Evolutionary conservation across 345 rosid genomes (phyloP).

Genomic region (Barbarea vulgaris): DNA sequence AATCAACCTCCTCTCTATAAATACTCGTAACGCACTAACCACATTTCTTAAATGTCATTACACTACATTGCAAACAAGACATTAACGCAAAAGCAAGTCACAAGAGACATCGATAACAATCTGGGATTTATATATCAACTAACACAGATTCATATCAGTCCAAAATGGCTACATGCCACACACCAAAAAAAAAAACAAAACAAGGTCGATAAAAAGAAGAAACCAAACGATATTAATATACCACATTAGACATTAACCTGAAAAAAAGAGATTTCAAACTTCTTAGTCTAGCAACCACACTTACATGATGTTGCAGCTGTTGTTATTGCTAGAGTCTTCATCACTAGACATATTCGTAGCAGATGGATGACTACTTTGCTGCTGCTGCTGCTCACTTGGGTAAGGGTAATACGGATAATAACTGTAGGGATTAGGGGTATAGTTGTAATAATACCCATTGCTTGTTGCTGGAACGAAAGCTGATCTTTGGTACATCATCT

Average conservation of each 20-base stretch:
- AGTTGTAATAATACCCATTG: constrained; percentile 63
- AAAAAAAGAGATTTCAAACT: neutral
- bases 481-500: constrained; percentile 71
- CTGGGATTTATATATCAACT: neutral
- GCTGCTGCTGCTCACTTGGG: constrained; percentile 38
- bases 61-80: neutral
- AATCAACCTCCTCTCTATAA: constrained; percentile 13
- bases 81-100: constrained; percentile 2
- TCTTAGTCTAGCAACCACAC: constrained; percentile 7
- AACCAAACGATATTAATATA: neutral
- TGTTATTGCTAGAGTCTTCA: constrained; percentile 30
- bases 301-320: constrained; percentile 36
- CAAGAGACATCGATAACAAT: neutral
- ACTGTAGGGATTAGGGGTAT: constrained; percentile 43
- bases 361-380: constrained; percentile 11
- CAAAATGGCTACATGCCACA: constrained; percentile 27
- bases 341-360: constrained; percentile 21
- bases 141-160: constrained; percentile 19
- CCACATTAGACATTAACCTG: constrained; percentile 11
- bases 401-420: constrained; percentile 45
- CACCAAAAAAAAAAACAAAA: neutral
- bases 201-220: neutral
- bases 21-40: constrained; percentile 6
- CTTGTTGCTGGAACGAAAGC: constrained; percentile 51
- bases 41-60: constrained; percentile 15